Conservation (phyloP, 2,329 filamentous ascomycete species). For the Diaporthe batatas region DNA sequence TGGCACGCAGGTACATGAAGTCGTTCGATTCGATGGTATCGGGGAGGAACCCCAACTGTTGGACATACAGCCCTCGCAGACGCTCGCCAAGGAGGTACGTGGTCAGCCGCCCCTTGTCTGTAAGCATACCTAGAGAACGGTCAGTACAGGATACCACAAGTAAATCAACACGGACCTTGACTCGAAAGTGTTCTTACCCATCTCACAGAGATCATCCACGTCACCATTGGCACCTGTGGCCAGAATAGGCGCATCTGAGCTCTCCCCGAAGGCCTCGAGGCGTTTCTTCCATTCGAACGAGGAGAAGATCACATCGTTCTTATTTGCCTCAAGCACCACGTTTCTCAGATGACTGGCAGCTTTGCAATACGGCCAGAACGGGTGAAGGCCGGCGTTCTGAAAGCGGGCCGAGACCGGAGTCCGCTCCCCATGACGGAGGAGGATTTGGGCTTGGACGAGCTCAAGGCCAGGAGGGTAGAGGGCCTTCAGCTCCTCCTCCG, state of each 20-base stretch:
- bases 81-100: conserved; percentile 78
- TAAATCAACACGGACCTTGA: not conserved
- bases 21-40: conserved; percentile 63
- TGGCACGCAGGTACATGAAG: conserved; percentile 79
- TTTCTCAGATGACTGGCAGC: conserved; percentile 77
- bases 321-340: conserved; percentile 60
- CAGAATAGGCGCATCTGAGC: conserved; percentile 75
- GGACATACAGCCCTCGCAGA: conserved; percentile 79
- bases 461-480: conserved; percentile 87
- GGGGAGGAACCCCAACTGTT: conserved; percentile 81
- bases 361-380: conserved; percentile 92
- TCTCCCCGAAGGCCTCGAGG: conserved; percentile 83
- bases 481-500: conserved; percentile 79
- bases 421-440: conserved; percentile 84
- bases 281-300: conserved; percentile 75
- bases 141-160: not conserved
- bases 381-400: conserved; percentile 76
- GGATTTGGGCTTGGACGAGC: conserved; percentile 90
- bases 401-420: conserved; percentile 92
- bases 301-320: conserved; percentile 55
- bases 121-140: conserved; percentile 69
- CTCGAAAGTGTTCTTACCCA: conserved; percentile 51
- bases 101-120: conserved; percentile 79
- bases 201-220: conserved; percentile 85
- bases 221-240: conserved; percentile 77